These are phyloP conservation scores for Lyophyllum shimeji DNA, from an alignment of 768 basidiomycete genomes.

Conservation along the genomic window DNA sequence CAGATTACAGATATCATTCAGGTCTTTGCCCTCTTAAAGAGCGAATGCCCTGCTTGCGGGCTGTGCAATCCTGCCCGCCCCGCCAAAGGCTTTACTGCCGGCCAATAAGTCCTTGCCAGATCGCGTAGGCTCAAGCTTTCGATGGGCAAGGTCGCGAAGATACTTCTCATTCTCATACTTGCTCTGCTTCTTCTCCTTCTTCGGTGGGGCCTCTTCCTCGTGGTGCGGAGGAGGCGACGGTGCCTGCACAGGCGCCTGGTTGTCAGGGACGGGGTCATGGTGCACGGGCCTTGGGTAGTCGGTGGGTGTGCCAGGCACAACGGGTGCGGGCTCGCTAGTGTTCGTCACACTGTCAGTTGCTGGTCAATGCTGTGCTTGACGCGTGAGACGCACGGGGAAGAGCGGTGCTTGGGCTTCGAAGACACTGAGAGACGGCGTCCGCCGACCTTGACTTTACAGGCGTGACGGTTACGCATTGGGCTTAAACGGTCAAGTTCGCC, in stretches of 20 bases:
- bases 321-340: constrained; percentile 15
- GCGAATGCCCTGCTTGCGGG: constrained; percentile 47
- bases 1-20: constrained; percentile 10
- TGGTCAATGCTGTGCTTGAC: no score
- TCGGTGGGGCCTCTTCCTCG: constrained; percentile 46
- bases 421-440: constrained; percentile 51
- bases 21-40: constrained; percentile 20
- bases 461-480: background rate
- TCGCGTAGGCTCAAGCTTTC: constrained; percentile 46
- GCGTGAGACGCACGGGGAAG: constrained; percentile 27
- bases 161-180: constrained; percentile 42
- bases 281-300: constrained; percentile 58
- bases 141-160: constrained; percentile 42
- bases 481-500: background rate
- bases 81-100: constrained; percentile 37
- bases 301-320: constrained; percentile 15
- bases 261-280: constrained; percentile 26
- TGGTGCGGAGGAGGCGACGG: constrained; percentile 33
- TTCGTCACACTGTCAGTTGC: background rate
- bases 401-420: constrained; percentile 36
- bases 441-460: constrained; percentile 42
- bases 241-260: constrained; percentile 26
- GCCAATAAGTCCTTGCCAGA: constrained; percentile 43
- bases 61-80: constrained; percentile 54
- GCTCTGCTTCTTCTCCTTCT: constrained; percentile 49